Percentiles rank a stretch among this genome's conserved stretches.
These are phyloP conservation scores for Ganoderma meredithae DNA, from an alignment of 1,284 basidiomycete genomes.

Conservation along the genomic window DNA sequence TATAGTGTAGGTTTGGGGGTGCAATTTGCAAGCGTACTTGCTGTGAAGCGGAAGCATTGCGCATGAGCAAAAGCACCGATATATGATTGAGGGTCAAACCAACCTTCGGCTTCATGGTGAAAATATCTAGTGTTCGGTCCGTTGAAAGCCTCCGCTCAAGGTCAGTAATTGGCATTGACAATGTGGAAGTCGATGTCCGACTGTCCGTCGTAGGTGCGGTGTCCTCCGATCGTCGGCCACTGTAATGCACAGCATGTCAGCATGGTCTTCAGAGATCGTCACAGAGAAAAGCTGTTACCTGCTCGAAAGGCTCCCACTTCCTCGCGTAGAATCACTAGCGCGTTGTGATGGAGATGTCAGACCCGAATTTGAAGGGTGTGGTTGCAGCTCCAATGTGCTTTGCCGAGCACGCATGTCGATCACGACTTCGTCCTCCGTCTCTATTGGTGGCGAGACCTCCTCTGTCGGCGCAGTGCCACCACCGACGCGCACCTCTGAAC, in stretches of 20 bases:
- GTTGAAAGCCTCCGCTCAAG: slow-evolving; percentile 87
- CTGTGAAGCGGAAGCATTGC: slow-evolving; percentile 48
- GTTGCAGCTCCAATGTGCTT: slow-evolving; percentile 37
- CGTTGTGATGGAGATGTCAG: slow-evolving; percentile 33
- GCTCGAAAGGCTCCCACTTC: slow-evolving; percentile 53
- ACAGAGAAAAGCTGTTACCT: slow-evolving; percentile 51
- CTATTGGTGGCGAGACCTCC: slow-evolving; percentile 37
- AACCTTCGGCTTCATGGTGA: slow-evolving; percentile 95
- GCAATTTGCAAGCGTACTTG: slow-evolving; percentile 92
- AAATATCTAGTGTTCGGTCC: slow-evolving; percentile 88
- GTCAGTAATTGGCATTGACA: slow-evolving; percentile 70
- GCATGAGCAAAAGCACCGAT: background rate
- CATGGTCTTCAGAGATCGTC: background rate
- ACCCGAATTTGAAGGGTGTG: slow-evolving; percentile 15
- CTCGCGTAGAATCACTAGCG: slow-evolving; percentile 38
- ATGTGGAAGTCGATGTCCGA: slow-evolving; percentile 55
- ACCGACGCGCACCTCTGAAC: slow-evolving; percentile 55
- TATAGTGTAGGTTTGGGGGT: slow-evolving; percentile 82
- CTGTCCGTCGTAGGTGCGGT: slow-evolving; percentile 62
- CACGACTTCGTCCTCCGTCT: slow-evolving; percentile 60
- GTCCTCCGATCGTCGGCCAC: slow-evolving; percentile 67
- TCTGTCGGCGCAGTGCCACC: slow-evolving; percentile 33
- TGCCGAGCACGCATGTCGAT: slow-evolving; percentile 55
- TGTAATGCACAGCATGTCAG: slow-evolving; percentile 35
- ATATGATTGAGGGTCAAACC: slow-evolving; percentile 31